Base-by-base conservation (phyloP, 1,284 basidiomycete genomes). In the Fomitopsis palustris region DNA sequence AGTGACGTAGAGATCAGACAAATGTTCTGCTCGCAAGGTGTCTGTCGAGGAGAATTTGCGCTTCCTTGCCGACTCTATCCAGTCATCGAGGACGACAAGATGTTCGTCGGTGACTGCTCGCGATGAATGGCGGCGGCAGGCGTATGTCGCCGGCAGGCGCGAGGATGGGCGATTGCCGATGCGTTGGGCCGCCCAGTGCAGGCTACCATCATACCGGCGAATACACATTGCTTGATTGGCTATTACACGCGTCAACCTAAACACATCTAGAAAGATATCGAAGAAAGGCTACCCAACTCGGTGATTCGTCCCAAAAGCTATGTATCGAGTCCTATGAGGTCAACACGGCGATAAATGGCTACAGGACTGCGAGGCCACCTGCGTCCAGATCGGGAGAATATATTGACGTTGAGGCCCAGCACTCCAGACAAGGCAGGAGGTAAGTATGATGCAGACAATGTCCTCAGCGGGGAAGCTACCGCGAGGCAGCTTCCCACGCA, bases 1-100 rank as follows among this genome's bases (percentile, higher is more conserved):
- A 21, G 89, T 90, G 61, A 84, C 75, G 68, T 81, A 85, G 56
- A 88, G 77, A 69, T 86, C 81, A 29, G 83, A 78, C 59, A 88
- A 74, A 62, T 78, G 83, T 23, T 83, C 81, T 38, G 76, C 67
- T 53, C 77, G 75, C 54, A 88, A 67, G 1, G 76, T 76, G 65
- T 86, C 84, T 25, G 64, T 62, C 57, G 78, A 71, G 54, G 66
- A 64, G 64, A 78, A 72, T 35, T 71, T 75, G 69, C 76, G 81
- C 19, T 79, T 75, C 25, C 12, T 4, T 16, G 25, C 27, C 3
- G 74, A 71, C 33, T 70, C 65, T 55, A 82, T 82, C 85, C 85
- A 86, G 51, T 71, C 69, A 68, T 84, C 79, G 54, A 86, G 77
- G 5, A 68, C 69, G 19, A 57, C 64, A 57, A 66, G 35, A 52